Conservation (phyloP, 352 stramenopile genomes). For the Globisporangium spiculum region DNA sequence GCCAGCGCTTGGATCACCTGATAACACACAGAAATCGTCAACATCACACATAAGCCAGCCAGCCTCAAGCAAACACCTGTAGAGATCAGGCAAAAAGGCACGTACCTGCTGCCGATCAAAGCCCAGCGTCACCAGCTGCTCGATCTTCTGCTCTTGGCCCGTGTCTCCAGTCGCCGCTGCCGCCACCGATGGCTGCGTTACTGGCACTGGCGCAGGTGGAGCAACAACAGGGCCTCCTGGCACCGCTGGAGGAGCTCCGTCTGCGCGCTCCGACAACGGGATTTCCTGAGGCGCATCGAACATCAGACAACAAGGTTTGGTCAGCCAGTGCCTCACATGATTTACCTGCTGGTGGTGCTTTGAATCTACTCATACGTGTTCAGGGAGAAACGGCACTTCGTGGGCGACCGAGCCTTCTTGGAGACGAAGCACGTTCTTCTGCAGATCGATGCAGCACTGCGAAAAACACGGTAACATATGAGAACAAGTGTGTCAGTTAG, state of each 20-base stretch:
- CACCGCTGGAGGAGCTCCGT: conserved; percentile 23
- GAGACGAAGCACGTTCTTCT: conserved; percentile 87
- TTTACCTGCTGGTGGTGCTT: neutral
- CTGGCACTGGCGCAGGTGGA: conserved; percentile 21
- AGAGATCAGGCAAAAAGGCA: neutral
- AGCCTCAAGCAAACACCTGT: neutral
- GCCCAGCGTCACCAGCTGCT: conserved; percentile 58
- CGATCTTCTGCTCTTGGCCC: conserved; percentile 50
- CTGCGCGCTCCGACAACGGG: conserved; percentile 49
- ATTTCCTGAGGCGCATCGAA: conserved; percentile 46
- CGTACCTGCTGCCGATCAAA: conserved; percentile 61
- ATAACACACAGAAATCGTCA: conserved; percentile 18
- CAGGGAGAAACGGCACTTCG: conserved; percentile 83
- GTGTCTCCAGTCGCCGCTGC: conserved; percentile 9
- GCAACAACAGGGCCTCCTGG: conserved; percentile 11
- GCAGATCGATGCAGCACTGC: conserved; percentile 95
- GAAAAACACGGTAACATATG: neutral
- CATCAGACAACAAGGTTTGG: neutral
- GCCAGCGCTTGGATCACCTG: conserved; percentile 61
- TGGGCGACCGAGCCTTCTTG: conserved; percentile 63
- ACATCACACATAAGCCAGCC: neutral
- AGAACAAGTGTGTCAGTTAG: neutral
- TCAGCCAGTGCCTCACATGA: neutral
- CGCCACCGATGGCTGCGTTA: neutral
- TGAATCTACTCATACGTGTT: conserved; percentile 45